phyloP scores from a whole-genome alignment of 2,329 filamentous ascomycete species.

The Podosphaera fusca region DNA sequence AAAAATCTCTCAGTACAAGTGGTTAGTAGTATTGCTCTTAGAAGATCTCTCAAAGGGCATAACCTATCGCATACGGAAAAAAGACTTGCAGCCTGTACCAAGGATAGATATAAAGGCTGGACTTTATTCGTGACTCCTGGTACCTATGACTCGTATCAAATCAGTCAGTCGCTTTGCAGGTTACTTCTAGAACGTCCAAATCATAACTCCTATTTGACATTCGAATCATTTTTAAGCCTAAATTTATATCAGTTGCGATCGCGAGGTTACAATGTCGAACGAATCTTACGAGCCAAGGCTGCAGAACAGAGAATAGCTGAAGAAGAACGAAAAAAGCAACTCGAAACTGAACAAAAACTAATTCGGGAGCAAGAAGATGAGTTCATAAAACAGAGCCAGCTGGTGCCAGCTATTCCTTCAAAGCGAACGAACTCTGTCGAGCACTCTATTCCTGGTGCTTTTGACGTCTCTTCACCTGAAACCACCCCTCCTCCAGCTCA shows the following conservation, averaged over 20 bases:
- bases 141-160: conserved; percentile 68
- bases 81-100: conserved; percentile 46
- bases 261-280: conserved; percentile 89
- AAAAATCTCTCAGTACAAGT: conserved; percentile 58
- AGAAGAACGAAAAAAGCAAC: conserved; percentile 49
- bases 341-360: conserved; percentile 48
- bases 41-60: conserved; percentile 50
- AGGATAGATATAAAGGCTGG: conserved; percentile 29
- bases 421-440: conserved; percentile 19
- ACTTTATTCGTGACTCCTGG: conserved; percentile 48
- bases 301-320: conserved; percentile 75
- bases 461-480: conserved; percentile 38
- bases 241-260: conserved; percentile 61
- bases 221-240: conserved; percentile 75
- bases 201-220: conserved; percentile 69
- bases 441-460: conserved; percentile 51
- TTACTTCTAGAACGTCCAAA: conserved; percentile 62
- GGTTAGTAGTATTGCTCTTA: conserved; percentile 56
- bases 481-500: conserved; percentile 20
- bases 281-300: conserved; percentile 71
- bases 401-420: conserved; percentile 4
- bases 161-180: conserved; percentile 68
- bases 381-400: conserved; percentile 17
- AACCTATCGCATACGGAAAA: conserved; percentile 49
- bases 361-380: conserved; percentile 35